A percentile compares a stretch with the other conserved stretches of the same genome.
These are phyloP conservation scores for Fusarium sp. DNA, from an alignment of 2,329 filamentous ascomycete species.

Conservation along the genomic window DNA sequence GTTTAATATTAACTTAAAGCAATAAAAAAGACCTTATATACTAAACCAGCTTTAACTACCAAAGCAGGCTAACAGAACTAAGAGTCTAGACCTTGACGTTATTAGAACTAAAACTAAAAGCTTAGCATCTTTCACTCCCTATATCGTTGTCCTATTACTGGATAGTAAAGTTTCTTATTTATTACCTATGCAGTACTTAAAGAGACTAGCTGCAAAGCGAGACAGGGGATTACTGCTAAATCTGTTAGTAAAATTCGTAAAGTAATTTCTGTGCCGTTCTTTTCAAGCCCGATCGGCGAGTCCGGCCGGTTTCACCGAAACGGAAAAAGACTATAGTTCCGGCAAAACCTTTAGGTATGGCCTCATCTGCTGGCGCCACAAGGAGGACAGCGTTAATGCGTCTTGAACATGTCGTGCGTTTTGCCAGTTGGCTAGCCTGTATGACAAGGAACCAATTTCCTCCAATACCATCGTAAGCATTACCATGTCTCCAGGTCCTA, in stretches of 20 bases:
- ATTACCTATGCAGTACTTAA: neutral
- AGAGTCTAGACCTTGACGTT: neutral
- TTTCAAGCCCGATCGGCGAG: neutral
- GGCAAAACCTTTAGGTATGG: neutral
- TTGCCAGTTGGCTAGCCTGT: neutral
- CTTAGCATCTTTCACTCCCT: neutral
- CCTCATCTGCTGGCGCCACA: neutral
- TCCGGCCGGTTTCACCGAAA: neutral
- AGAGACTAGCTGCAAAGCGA: neutral
- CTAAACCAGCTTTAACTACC: neutral
- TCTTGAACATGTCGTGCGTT: neutral
- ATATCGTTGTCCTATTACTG: neutral
- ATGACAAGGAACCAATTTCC: no score
- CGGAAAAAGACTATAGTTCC: neutral
- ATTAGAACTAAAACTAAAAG: neutral
- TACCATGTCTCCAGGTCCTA: accelerated
- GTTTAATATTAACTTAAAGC: neutral
- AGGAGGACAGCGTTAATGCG: neutral
- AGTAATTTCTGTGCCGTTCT: neutral
- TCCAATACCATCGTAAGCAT: accelerated
- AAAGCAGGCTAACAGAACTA: neutral
- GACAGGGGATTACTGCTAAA: neutral
- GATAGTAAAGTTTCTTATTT: neutral
- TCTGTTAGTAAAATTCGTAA: neutral
- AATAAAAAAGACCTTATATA: neutral